These are phyloP conservation scores for Penicillium sp. DNA, from an alignment of 2,329 filamentous ascomycete genomes.

Conservation along the genomic window DNA sequence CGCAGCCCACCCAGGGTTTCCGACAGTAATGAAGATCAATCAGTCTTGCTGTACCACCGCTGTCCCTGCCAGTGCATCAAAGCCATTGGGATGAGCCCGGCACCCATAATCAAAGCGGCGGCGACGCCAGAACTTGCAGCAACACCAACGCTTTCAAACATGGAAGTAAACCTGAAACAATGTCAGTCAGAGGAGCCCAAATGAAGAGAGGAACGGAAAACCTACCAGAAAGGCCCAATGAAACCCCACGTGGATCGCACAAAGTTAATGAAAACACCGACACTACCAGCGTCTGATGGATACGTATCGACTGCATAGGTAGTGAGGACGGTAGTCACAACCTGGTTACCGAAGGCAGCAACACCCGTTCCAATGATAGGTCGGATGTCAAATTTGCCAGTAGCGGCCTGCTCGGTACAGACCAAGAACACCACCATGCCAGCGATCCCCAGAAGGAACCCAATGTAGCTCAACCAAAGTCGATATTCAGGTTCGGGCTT, in stretches of 20 bases:
- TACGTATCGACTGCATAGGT: slow-evolving; percentile 63
- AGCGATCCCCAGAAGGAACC: slow-evolving; percentile 53
- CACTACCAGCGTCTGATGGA: slow-evolving; percentile 54
- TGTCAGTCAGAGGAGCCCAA: no score
- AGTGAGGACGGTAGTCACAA: slow-evolving; percentile 63
- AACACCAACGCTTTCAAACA: slow-evolving; percentile 37
- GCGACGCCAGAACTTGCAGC: slow-evolving; percentile 31
- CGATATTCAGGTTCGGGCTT: slow-evolving; percentile 55
- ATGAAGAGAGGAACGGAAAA: neutral
- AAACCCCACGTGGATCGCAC: slow-evolving; percentile 47
- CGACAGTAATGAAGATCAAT: neutral
- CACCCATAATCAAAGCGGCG: slow-evolving; percentile 31
- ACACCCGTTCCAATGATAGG: slow-evolving; percentile 59
- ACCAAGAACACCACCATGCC: slow-evolving; percentile 61
- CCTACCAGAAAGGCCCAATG: slow-evolving; percentile 39
- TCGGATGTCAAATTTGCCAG: slow-evolving; percentile 55
- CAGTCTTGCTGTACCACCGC: slow-evolving; percentile 35
- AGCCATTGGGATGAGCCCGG: slow-evolving; percentile 31
- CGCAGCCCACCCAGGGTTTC: no score
- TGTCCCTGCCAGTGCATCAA: slow-evolving; percentile 29
- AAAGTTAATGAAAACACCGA: slow-evolving; percentile 63
- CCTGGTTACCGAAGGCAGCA: slow-evolving; percentile 59
- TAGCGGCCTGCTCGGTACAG: slow-evolving; percentile 48
- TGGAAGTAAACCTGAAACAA: slow-evolving; percentile 29
- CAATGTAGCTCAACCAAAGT: slow-evolving; percentile 60